These are phyloP conservation scores for Neoboletus brunneissimus DNA, from an alignment of 768 basidiomycete species.

Conservation along the genomic window DNA sequence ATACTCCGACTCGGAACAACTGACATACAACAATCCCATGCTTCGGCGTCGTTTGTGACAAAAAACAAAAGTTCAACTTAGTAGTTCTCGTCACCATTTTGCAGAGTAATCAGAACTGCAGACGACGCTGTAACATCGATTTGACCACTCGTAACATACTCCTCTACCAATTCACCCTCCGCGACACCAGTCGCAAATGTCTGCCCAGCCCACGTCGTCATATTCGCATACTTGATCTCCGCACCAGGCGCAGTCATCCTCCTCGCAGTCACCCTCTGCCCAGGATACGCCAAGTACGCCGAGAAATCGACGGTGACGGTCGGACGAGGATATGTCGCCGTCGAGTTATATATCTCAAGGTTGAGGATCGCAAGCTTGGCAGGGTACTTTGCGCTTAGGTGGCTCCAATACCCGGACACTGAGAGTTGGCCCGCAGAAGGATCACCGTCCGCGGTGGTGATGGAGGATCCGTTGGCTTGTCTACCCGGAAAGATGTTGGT, in stretches of 20 bases:
- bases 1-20: no score
- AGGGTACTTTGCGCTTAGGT: slow-evolving; percentile 31
- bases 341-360: slow-evolving; percentile 50
- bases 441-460: slow-evolving; percentile 50
- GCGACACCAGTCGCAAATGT: slow-evolving; percentile 40
- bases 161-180: slow-evolving; percentile 38
- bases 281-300: slow-evolving; percentile 32
- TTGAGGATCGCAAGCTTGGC: slow-evolving; percentile 49
- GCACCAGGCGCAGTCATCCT: slow-evolving; percentile 48
- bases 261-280: slow-evolving; percentile 35
- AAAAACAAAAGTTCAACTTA: neutral
- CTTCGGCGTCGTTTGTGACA: neutral
- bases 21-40: neutral
- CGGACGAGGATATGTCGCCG: slow-evolving; percentile 41
- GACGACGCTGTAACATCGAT: slow-evolving; percentile 38
- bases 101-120: slow-evolving; percentile 33
- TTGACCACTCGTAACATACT: slow-evolving; percentile 34
- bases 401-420: slow-evolving; percentile 52
- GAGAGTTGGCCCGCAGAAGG: slow-evolving; percentile 47
- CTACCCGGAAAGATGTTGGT: slow-evolving; percentile 52
- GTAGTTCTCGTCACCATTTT: neutral
- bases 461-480: slow-evolving; percentile 50
- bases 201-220: slow-evolving; percentile 52
- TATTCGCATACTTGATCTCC: slow-evolving; percentile 42
- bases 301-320: slow-evolving; percentile 46